Base-by-base conservation (phyloP, 2,329 filamentous ascomycete species). In the Parastagonospora avenae region DNA sequence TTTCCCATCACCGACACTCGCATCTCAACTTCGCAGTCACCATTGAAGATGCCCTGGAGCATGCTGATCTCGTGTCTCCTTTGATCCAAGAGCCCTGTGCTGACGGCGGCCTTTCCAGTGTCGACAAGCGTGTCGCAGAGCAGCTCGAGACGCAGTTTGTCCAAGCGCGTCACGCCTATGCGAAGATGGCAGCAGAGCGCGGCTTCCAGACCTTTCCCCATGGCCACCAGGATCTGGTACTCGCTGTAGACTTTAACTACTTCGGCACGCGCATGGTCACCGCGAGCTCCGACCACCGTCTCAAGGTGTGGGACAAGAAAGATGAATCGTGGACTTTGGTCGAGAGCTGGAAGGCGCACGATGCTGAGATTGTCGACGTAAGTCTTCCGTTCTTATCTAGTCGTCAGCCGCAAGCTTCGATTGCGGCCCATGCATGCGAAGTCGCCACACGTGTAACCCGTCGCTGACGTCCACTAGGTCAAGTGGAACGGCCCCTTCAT, bases 401-500 rank as follows among this genome's bases (percentile, higher is more conserved):
- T 52, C 43, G 38, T 48, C 53, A 57, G 55, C 54, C 56, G 52
- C 54, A 48, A 35, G 41, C 41, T 49, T 55, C 50, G 42, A 56
- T 50, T 55, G 48, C 48, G 55, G 49, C 42, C 51, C 56, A 52
- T 61, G 54, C 53, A 65, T 60, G 40, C 43, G 32, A 31, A 49
- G 54, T 59, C 55, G 55, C 54, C 55, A 53, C 52, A 44, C 40
- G 46, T 50, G 48, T 51, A 52, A 50, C 51, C 16, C 36, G 28
- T 30, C 50, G 55, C 66, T 72, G 54, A 72, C 46, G 33, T 9
- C 7, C 39, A 14, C 42, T 67, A 93, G 90, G 86, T 96, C 47
- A 91, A 94, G 80, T 97, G 93, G 92, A 90, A 96, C 50, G 91
- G 92, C 1, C 90, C 92, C 0, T 93, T 90, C 57, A 87, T 94